Evolutionary conservation across 2,329 filamentous ascomycete species (phyloP), one percentile per base, ranked within the genome.

Genomic region (Fusarium albidum): DNA sequence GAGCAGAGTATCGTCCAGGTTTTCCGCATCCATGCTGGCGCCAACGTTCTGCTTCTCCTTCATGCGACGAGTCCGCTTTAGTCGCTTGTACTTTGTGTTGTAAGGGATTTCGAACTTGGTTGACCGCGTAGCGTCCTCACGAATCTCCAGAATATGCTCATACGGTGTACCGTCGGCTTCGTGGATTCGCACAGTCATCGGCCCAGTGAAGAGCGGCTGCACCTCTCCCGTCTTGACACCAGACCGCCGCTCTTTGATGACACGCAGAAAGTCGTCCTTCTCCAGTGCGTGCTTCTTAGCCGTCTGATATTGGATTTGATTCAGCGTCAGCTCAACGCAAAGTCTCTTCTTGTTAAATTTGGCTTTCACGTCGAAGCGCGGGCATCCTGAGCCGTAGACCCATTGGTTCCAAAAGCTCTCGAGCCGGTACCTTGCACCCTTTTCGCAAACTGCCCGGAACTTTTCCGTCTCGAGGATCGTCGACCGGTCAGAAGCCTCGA

Each of bases 121-220:
- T 2, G 77, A 78, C 64, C 89, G 91, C 3, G 90, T 91, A 12
- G 86, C 84, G 25, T 89, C 88, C 63, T 97, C 92, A 55, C 92
- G 92, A 69, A 99, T 96, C 67, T 97, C 92, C 27, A 98, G 88
- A 58, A 97, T 97, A 69, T 99, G 95, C 71, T 99, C 95, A 69
- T 99, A 99, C 3, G 95, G 95, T 0, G 95, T 98, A 9, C 95
- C 95, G 68, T 99, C 96, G 18, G 95, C 95, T 77, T 99, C 95
- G 75, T 99, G 95, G 58, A 99, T 97, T 27, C 95, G 84, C 59
- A 99, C 94, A 0, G 95, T 99, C 91, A 99, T 96, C 0, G 95
- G 94, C 0, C 95, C 95, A 1, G 92, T 95, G 67, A 98, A 98
- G 2, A 91, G 82, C n/a, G 87, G 83, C 60, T 91, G 90, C 13